Base-by-base conservation (phyloP, 345 rosid species). In the Noccaea bulbosa region DNA sequence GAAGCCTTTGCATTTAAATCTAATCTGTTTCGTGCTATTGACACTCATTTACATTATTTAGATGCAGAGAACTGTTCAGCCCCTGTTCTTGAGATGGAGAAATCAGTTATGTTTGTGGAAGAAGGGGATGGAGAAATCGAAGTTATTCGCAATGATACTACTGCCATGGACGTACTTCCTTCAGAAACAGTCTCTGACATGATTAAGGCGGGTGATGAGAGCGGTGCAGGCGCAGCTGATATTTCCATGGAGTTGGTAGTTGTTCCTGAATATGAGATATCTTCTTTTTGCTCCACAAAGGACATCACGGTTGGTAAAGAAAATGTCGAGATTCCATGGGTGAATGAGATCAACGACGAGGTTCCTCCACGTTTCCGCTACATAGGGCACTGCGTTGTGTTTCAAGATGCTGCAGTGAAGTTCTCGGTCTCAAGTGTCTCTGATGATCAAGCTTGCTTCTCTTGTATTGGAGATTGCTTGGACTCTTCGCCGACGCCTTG, bases 301-400 rank as follows among this genome's bases (percentile, higher is more conserved):
- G 93, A 92, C 85, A 79, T 92, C 22, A 62, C 86, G 8, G 79
- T 65, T 76, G 95, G 90, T 53, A 87, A 85, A 78, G 98, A 93
- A 76, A 63, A 53, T 15, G 67, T 79, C 47, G 70, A 75, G 74
- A 87, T 92, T 55, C 70, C 88, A 12, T 90, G 97, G 97, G 66
- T 78, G 49, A 92, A 88, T 72, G 93, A 90, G 56, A 52, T 86
- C 24, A 87, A 72, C 55, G 77, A 72, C 6, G 80, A 81, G 46
- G 57, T 62, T 60, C 93, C 88, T 27, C 77, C 85, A 15, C 44
- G 68, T 24, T 90, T 92, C 71, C 72, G 74, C 65, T 90, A 90
- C 82, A 85, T 82, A 47, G 65, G 90, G 3, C 78, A 71, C 24
- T 90, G 70, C 66, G 40, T 81, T 12, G 76, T 83, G 51, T 92